Conservation (phyloP, 306 rosid species). For the Casuarina glauca region DNA sequence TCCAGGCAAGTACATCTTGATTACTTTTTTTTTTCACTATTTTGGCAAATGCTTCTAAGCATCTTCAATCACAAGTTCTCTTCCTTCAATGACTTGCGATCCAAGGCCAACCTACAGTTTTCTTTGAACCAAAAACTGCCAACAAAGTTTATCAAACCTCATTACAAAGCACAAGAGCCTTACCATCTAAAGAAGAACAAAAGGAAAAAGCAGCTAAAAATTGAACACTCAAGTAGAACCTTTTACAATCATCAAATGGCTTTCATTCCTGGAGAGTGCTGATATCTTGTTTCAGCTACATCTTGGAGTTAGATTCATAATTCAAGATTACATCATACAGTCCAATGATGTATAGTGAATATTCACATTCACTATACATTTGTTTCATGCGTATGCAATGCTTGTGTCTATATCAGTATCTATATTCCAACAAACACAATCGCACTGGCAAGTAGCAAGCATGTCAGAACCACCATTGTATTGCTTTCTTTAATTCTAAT, state of each 20-base stretch:
- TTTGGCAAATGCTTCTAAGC: neutral
- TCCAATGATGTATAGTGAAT: neutral
- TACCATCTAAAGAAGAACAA: too few relatives aligned
- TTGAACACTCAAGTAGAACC: neutral
- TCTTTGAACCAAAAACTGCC: neutral
- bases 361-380: neutral
- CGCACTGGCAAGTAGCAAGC: neutral
- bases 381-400: neutral
- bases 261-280: neutral
- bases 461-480: neutral
- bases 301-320: neutral
- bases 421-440: neutral
- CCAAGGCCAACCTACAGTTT: neutral
- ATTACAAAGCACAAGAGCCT: too few relatives aligned
- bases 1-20: neutral
- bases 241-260: neutral
- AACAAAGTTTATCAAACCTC: neutral
- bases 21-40: neutral
- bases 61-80: neutral
- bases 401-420: neutral
- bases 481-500: conserved; percentile 7
- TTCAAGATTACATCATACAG: neutral
- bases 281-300: neutral
- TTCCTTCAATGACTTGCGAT: neutral
- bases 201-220: neutral